phyloP scores from a whole-genome alignment of 1,284 basidiomycete species.

The Microstroma glucosiphilum region DNA sequence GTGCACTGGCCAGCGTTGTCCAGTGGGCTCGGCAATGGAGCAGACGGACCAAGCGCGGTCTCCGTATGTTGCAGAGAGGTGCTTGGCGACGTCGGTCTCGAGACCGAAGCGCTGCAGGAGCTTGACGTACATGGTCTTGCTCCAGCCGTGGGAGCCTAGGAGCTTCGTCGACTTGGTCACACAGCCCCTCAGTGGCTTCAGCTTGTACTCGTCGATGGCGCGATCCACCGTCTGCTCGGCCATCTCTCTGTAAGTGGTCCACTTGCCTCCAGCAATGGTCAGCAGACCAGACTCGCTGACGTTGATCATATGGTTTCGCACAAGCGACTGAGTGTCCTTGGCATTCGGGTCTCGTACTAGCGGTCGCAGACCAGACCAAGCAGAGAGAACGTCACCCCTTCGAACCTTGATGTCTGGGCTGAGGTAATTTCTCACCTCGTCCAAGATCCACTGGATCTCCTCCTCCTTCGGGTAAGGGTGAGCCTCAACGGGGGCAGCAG shows the following conservation, averaged over 20 bases:
- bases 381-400: constrained; percentile 90
- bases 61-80: constrained; percentile 87
- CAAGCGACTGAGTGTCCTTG: constrained; percentile 76
- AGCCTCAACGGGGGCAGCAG: constrained; percentile 67
- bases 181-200: constrained; percentile 61
- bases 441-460: constrained; percentile 92
- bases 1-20: constrained; percentile 74
- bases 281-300: constrained; percentile 73
- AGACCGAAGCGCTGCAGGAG: constrained; percentile 78
- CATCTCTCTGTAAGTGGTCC: constrained; percentile 94
- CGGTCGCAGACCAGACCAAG: constrained; percentile 87
- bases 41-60: constrained; percentile 94
- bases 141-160: constrained; percentile 91
- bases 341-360: constrained; percentile 78
- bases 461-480: constrained; percentile 83
- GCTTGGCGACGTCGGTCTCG: constrained; percentile 84
- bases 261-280: constrained; percentile 95
- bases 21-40: constrained; percentile 71
- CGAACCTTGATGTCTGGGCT: constrained; percentile 87
- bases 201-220: constrained; percentile 71
- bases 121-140: constrained; percentile 91
- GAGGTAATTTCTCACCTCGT: constrained; percentile 82
- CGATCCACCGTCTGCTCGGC: constrained; percentile 89
- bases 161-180: constrained; percentile 75
- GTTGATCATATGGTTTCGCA: constrained; percentile 90